These are phyloP conservation scores for Aspergillus sp. DNA, from an alignment of 2,329 filamentous ascomycete genomes.

Conservation along the genomic window DNA sequence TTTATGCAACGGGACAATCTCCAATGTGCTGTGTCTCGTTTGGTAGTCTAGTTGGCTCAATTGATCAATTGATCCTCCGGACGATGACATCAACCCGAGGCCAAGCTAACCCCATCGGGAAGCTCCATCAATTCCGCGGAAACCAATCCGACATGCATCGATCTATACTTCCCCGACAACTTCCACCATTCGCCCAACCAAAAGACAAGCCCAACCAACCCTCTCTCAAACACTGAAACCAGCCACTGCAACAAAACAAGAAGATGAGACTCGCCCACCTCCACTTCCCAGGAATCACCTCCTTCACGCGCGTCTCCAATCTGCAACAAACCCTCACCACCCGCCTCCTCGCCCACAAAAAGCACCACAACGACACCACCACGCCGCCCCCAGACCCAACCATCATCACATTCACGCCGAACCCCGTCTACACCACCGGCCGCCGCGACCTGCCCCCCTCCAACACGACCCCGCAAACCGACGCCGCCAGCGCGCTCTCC, in stretches of 20 bases:
- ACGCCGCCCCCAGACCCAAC: constrained; percentile 60
- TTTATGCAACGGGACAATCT: too few relatives aligned
- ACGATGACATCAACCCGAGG: not conserved
- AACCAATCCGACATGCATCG: not conserved
- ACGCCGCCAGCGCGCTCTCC: constrained; percentile 38
- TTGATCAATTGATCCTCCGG: too few relatives aligned
- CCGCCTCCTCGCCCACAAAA: constrained; percentile 62
- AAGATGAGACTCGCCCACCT: constrained; percentile 60
- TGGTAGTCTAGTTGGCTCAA: too few relatives aligned
- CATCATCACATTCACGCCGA: constrained; percentile 78
- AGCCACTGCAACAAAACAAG: not conserved
- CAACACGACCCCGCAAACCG: constrained; percentile 28
- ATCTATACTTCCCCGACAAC: not conserved
- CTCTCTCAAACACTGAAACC: not conserved
- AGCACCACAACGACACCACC: constrained; percentile 26
- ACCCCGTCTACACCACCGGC: constrained; percentile 85
- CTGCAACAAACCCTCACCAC: constrained; percentile 59
- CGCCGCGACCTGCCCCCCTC: constrained; percentile 65
- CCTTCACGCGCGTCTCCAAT: constrained; percentile 54
- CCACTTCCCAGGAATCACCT: constrained; percentile 54
- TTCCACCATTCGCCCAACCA: not conserved
- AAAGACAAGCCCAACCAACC: not conserved
- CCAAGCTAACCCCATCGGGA: not conserved
- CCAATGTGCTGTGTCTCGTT: too few relatives aligned
- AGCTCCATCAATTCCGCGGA: not conserved